Base-by-base conservation (phyloP, 148 eudicot species). In the Rhododendron henanense region DNA sequence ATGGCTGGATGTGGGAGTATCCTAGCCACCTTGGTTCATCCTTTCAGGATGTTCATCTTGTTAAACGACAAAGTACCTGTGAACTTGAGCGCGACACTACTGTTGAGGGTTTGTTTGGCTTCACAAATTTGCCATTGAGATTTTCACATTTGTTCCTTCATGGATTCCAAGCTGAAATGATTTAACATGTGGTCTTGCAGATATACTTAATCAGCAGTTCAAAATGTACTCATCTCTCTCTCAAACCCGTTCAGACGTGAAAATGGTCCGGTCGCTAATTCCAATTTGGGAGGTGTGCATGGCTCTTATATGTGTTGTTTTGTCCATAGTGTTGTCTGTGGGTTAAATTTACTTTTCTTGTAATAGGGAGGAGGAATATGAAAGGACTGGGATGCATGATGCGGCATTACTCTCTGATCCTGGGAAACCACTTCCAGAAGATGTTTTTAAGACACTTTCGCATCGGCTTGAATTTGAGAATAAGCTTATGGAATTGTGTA, bases 201-300 rank as follows among this genome's bases (percentile, higher is more conserved):
- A 94, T 86, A 92, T 97, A 79, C 86, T 94, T 75, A 97, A 97
- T 90, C 98, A 95, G 88, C 94, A 94, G 86, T 85, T 59, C 85
- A 94, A 93, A 83, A 88, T 91, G 84, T 95, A 90, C 88, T 90
- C 94, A 80, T 87, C 99, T 44, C 93, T 95, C 76, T 97, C 99
- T 78, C 98, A 97, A 93, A 90, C 96, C 80, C 65, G 59, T 86
- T 91, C 95, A 55, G 96, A 94, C 85, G 91, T 87, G 91, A 95
- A 90, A 90, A 93, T 93, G 98, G 99, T 97, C 90, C 98, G 92
- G 92, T 97, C 98, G 77, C 95, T 95, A 39, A 86, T 97, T 83
- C 97, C 99, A 86, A 94, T 97, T 84, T 97, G 99, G 99, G 96
- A 95, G 99, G 99, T 97, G 69, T 55, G 92, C 16, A 85, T 87